These are phyloP conservation scores for Pouteria glomerata DNA, from an alignment of 148 eudicot genomes.

Conservation along the genomic window DNA sequence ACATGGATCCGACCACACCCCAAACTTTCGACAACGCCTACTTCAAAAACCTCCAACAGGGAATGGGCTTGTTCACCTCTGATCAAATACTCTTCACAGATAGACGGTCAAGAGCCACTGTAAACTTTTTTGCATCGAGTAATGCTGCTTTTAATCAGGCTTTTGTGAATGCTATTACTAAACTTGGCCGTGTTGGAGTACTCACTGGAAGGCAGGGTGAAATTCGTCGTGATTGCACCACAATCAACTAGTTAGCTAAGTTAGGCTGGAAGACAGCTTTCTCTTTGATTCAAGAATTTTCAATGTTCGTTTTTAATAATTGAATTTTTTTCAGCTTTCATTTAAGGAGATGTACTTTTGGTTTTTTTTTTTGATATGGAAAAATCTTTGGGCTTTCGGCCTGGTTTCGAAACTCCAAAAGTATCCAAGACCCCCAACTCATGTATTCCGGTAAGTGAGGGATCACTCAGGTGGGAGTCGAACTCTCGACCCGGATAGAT, in stretches of 20 bases:
- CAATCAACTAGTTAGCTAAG: conserved; percentile 15
- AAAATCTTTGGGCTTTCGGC: too few relatives aligned
- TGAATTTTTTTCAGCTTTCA: too few relatives aligned
- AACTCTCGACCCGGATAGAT: too few relatives aligned
- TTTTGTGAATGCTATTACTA: conserved; percentile 59
- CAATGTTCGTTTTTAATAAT: too few relatives aligned
- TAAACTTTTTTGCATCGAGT: conserved; percentile 48
- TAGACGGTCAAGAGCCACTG: conserved; percentile 39
- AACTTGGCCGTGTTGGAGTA: conserved; percentile 67
- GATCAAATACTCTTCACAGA: conserved; percentile 60
- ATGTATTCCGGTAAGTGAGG: too few relatives aligned
- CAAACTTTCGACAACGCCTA: conserved; percentile 61
- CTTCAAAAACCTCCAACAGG: conserved; percentile 49
- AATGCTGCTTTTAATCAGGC: conserved; percentile 38
- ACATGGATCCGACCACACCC: conserved; percentile 69
- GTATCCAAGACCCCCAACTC: too few relatives aligned
- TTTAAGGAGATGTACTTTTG: too few relatives aligned
- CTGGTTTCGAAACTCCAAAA: too few relatives aligned
- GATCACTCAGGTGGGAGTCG: too few relatives aligned
- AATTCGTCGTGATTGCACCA: conserved; percentile 54
- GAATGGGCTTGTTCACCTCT: conserved; percentile 55
- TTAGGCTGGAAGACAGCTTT: too few relatives aligned
- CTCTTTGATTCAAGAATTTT: too few relatives aligned
- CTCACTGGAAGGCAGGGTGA: conserved; percentile 60
- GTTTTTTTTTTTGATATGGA: too few relatives aligned